Evolutionary conservation across 1,139 yeast genomes (phyloP).

Genomic region (Petasospora fabianii): DNA sequence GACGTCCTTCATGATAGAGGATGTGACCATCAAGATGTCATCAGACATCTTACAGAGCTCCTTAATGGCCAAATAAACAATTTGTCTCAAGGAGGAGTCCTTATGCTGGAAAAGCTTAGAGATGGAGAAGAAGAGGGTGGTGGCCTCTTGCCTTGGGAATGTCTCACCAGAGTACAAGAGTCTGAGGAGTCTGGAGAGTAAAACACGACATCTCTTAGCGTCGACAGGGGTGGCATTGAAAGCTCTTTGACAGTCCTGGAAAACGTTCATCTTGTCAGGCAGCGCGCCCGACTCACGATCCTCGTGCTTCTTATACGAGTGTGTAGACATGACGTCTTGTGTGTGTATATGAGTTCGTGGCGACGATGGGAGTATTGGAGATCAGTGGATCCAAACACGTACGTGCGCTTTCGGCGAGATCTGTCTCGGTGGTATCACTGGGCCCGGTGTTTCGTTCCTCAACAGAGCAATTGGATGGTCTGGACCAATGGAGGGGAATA

Average conservation of each 20-base stretch:
- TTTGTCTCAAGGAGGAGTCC: conserved; percentile 86
- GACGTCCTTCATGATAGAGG: conserved; percentile 96
- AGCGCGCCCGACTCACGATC: conserved; percentile 60
- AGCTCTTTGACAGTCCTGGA: conserved; percentile 90
- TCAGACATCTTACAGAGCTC: conserved; percentile 82
- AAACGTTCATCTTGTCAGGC: conserved; percentile 96
- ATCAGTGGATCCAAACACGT: conserved; percentile 5
- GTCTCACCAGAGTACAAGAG: conserved; percentile 79
- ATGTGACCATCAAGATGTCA: conserved; percentile 95
- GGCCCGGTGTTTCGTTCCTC: no score
- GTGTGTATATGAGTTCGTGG: background rate
- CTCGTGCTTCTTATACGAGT: conserved; percentile 79
- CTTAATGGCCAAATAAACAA: conserved; percentile 90
- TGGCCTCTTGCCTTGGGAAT: conserved; percentile 87
- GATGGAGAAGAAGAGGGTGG: conserved; percentile 88
- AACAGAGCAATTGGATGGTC: no score
- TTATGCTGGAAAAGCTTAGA: conserved; percentile 93
- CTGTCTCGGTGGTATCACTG: background rate
- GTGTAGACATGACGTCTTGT: conserved; percentile 58
- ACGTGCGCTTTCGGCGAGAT: background rate
- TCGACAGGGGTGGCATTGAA: conserved; percentile 91
- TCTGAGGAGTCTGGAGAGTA: conserved; percentile 69
- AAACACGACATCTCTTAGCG: conserved; percentile 78
- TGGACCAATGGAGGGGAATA: no score
- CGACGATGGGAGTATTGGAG: background rate